Conservation (phyloP, 2,329 filamentous ascomycete species). For the Albifimbria verrucaria region DNA sequence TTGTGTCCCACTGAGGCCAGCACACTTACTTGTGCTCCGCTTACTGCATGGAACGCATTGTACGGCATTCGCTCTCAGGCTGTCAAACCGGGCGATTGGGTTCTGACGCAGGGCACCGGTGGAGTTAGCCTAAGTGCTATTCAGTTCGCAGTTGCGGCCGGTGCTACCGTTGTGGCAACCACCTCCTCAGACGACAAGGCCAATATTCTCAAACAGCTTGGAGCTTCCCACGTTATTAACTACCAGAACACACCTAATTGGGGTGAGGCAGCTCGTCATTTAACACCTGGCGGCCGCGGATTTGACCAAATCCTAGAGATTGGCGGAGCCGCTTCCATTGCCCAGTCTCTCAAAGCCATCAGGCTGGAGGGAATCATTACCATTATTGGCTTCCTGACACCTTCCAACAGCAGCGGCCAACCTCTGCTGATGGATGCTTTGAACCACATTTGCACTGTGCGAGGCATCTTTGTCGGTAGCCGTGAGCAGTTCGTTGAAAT, state of each 20-base stretch:
- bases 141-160: slow-evolving; percentile 39
- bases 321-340: slow-evolving; percentile 49
- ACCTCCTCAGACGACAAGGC: slow-evolving; percentile 50
- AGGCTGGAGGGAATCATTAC: slow-evolving; percentile 33
- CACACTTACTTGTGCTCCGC: slow-evolving; percentile 50
- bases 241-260: slow-evolving; percentile 50
- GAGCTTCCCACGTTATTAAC: slow-evolving; percentile 55
- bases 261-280: slow-evolving; percentile 48
- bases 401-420: neutral
- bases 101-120: slow-evolving; percentile 51
- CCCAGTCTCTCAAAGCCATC: slow-evolving; percentile 32
- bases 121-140: slow-evolving; percentile 49
- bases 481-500: slow-evolving; percentile 5
- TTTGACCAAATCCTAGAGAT: slow-evolving; percentile 55
- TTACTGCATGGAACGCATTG: slow-evolving; percentile 14
- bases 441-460: slow-evolving; percentile 1
- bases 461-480: slow-evolving; percentile 5
- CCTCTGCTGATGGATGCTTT: neutral
- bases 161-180: slow-evolving; percentile 55
- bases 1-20: slow-evolving; percentile 45
- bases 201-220: slow-evolving; percentile 45
- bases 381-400: slow-evolving; percentile 12
- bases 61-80: slow-evolving; percentile 14
- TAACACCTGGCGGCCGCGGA: slow-evolving; percentile 43
- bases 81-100: slow-evolving; percentile 34